A percentile compares a stretch with the other conserved stretches of the same genome.
Evolutionary conservation across 805 yeast species (phyloP).

Genomic region (Cyberlindnera nakhonratchasimensis): DNA sequence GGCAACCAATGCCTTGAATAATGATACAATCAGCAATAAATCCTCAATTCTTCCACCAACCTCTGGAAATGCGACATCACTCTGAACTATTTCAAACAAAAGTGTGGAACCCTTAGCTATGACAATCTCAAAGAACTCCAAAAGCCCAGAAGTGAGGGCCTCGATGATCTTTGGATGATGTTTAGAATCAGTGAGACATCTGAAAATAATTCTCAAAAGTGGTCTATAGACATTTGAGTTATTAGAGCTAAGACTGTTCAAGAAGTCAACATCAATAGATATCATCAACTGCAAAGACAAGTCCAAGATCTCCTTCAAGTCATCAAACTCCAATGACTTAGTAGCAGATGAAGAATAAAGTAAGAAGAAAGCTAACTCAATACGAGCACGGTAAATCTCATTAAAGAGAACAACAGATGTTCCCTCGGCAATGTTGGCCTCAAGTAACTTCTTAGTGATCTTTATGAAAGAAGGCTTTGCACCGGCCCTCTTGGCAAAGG

Average conservation of each 20-base stretch:
- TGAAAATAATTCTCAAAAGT: conserved; percentile 53
- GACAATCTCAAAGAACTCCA: conserved; percentile 57
- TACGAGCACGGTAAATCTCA: conserved; percentile 55
- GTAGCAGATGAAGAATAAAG: conserved; percentile 16
- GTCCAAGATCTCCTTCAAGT: conserved; percentile 24
- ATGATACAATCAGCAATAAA: conserved; percentile 54
- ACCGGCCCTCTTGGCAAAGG: conserved; percentile 48
- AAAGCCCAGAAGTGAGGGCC: conserved; percentile 48
- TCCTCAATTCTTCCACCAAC: conserved; percentile 57
- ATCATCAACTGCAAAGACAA: conserved; percentile 42
- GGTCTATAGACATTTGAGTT: conserved; percentile 51
- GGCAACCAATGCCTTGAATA: conserved; percentile 55
- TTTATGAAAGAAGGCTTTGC: conserved; percentile 33
- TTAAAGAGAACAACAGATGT: conserved; percentile 44
- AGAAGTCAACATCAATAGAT: conserved; percentile 48
- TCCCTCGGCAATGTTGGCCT: conserved; percentile 49
- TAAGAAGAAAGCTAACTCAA: conserved; percentile 59
- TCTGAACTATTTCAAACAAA: conserved; percentile 55
- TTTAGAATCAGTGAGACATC: conserved; percentile 43
- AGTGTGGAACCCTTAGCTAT: conserved; percentile 64
- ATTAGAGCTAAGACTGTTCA: conserved; percentile 37
- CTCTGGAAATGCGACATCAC: conserved; percentile 41
- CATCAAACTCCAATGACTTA: conserved; percentile 16
- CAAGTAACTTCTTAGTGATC: conserved; percentile 48
- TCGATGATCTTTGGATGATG: conserved; percentile 41